Evolutionary conservation across 2,329 filamentous ascomycete species (phyloP).

Genomic region (Aschersonia sp.): DNA sequence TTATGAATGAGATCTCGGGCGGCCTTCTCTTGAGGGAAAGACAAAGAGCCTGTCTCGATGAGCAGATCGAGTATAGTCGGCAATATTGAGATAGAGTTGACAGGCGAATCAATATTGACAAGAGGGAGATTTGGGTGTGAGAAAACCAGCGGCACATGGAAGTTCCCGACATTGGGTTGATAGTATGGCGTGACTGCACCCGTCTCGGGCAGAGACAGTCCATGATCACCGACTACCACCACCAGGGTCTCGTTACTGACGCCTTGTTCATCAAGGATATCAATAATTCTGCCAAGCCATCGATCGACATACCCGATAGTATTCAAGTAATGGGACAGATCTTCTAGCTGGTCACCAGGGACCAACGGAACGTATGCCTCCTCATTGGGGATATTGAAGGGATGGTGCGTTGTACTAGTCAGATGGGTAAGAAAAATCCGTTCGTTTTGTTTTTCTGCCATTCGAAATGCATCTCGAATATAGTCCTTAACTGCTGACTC

Average conservation of each 20-base stretch:
- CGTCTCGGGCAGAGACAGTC: conserved; percentile 17
- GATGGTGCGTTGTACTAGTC: conserved; percentile 21
- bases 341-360: conserved; percentile 9
- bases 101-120: conserved; percentile 16
- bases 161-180: conserved; percentile 17
- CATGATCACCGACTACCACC: conserved; percentile 18
- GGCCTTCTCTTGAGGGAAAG: conserved; percentile 9
- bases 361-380: conserved; percentile 14
- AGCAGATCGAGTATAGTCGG: conserved; percentile 20
- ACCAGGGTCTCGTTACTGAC: conserved; percentile 17
- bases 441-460: conserved; percentile 14
- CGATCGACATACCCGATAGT: conserved; percentile 16
- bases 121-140: conserved; percentile 18
- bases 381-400: conserved; percentile 15
- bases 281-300: conserved; percentile 17
- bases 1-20: conserved; percentile 16
- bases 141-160: conserved; percentile 18
- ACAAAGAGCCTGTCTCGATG: conserved; percentile 17
- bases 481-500: conserved; percentile 17
- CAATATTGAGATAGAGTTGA: conserved; percentile 16
- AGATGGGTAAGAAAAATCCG: conserved; percentile 20
- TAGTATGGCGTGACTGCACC: conserved; percentile 17
- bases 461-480: conserved; percentile 15
- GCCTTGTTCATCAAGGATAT: conserved; percentile 15
- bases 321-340: conserved; percentile 19